Base-by-base conservation (phyloP, 2,329 filamentous ascomycete species). In the Mycosphaerella arachidis region DNA sequence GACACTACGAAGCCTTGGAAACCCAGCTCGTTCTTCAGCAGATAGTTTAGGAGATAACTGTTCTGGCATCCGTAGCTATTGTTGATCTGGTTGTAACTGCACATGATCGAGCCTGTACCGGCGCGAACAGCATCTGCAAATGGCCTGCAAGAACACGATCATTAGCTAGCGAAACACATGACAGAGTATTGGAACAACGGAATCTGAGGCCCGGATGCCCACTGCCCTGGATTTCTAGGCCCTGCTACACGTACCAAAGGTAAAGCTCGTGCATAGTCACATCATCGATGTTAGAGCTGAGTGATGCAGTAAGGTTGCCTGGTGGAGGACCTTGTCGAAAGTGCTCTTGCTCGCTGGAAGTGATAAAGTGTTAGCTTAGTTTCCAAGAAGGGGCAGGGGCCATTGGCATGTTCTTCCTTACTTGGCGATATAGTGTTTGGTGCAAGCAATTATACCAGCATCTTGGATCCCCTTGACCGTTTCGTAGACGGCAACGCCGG, bases 381-480 rank as follows among this genome's bases (percentile, higher is more conserved):
- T 7, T 37, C 35, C 10, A 16, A 52, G 6, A 66, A 79, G 86
- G 71, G 91, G 88, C 78, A 91, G 91, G 91, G 24, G 24, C 24
- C 24, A 3, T 27, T 24, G 6, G 5, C 46, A 29, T 31, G 46
- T 6, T 9, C 8, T 8, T 13, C 89, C 82, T 68, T 50, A 50
- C 46, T 43, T 43, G 16, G n/a, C 13, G 7, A 43, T 43, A 16
- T 80, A 88, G 72, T 92, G 90, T 80, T 92, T 93, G 51, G 88
- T 88, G 69, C 88, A 92, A 62, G 92, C 91, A 75, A 96, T 88
- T 56, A 93, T 84, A 72, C 91, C 91, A 13, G 87, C 86, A 69
- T 87, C 84, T 71, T 96, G 92, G 48, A 95, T 92, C 62, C 92
- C 92, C 71, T 84, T 82, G 62, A 95, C 82, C 1, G 88, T 90